Percentiles rank a stretch among this genome's conserved stretches.
Evolutionary conservation across 2,329 filamentous ascomycete genomes (phyloP).

Genomic region (Chaetothyriales sp.): DNA sequence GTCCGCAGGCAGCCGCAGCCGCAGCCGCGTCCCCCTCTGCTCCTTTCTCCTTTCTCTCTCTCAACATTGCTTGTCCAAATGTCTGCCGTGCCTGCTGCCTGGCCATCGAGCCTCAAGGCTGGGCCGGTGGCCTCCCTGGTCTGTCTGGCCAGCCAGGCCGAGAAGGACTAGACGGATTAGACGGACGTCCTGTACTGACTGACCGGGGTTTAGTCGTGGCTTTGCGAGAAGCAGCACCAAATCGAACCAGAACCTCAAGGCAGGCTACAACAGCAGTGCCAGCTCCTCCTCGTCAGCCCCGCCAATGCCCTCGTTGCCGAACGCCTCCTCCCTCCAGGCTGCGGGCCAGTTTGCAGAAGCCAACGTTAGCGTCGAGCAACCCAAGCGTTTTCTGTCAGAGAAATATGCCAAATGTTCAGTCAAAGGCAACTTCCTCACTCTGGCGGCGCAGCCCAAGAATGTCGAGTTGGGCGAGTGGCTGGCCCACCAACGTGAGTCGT

Average conservation of each 20-base stretch:
- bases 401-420: slow-evolving; percentile 66
- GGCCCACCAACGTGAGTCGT: slow-evolving; percentile 67
- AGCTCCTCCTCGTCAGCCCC: slow-evolving; percentile 21
- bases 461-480: slow-evolving; percentile 93
- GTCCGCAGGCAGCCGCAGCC: slow-evolving; percentile 1
- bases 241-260: slow-evolving; percentile 26
- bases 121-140: too few relatives aligned
- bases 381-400: slow-evolving; percentile 37
- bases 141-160: too few relatives aligned
- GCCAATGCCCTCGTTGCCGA: slow-evolving; percentile 22
- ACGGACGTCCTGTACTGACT: neutral
- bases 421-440: slow-evolving; percentile 92
- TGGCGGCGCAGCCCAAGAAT: slow-evolving; percentile 82
- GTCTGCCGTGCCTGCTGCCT: neutral
- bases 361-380: slow-evolving; percentile 26
- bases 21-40: neutral
- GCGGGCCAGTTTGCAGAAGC: slow-evolving; percentile 19
- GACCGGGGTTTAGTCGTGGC: slow-evolving; percentile 25
- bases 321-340: slow-evolving; percentile 27
- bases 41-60: slow-evolving; percentile 3
- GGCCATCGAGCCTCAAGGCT: neutral
- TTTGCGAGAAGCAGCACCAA: slow-evolving; percentile 34
- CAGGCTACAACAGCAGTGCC: slow-evolving; percentile 19
- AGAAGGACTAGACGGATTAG: too few relatives aligned
- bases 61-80: neutral